phyloP scores from a whole-genome alignment of 768 basidiomycete species.

The Lactarius evosmus region DNA sequence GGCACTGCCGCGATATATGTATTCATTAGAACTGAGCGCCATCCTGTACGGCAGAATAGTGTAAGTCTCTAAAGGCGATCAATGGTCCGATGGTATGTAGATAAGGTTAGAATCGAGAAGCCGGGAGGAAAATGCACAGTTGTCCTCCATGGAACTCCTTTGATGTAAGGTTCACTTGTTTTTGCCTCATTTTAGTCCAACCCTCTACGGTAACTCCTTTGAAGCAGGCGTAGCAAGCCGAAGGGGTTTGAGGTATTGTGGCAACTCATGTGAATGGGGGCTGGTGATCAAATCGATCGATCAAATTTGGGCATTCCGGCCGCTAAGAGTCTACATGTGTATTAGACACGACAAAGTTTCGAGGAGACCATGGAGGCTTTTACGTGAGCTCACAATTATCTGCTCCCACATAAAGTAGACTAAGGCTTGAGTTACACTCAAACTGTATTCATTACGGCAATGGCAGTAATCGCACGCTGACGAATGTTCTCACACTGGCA shows the following conservation, averaged over 20 bases:
- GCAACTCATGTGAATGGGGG: slow-evolving; percentile 46
- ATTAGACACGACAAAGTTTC: not conserved
- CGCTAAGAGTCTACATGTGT: not conserved
- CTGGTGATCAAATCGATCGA: slow-evolving; percentile 51
- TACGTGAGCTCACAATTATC: no score
- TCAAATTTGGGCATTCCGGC: slow-evolving; percentile 31
- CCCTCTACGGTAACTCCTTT: slow-evolving; percentile 57
- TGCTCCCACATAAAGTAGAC: no score
- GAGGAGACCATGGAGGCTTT: no score
- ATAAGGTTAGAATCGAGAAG: not conserved
- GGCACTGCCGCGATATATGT: slow-evolving; percentile 86
- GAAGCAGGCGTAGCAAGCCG: slow-evolving; percentile 54
- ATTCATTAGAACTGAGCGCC: slow-evolving; percentile 92
- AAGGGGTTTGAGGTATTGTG: slow-evolving; percentile 64
- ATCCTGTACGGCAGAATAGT: slow-evolving; percentile 78
- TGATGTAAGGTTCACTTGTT: slow-evolving; percentile 54
- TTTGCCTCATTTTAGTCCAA: slow-evolving; percentile 61
- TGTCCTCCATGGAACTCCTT: slow-evolving; percentile 94
- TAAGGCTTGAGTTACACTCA: no score
- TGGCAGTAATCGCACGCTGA: not conserved
- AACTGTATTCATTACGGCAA: no score
- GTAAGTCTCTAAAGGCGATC: slow-evolving; percentile 64
- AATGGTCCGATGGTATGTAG: no score
- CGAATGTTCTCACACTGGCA: not conserved
- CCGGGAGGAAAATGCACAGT: slow-evolving; percentile 52